Evolutionary conservation across 75 land plant genomes (phyloP), one percentile per base, ranked within the genome.

Genomic region (Azolla pinnata): DNA sequence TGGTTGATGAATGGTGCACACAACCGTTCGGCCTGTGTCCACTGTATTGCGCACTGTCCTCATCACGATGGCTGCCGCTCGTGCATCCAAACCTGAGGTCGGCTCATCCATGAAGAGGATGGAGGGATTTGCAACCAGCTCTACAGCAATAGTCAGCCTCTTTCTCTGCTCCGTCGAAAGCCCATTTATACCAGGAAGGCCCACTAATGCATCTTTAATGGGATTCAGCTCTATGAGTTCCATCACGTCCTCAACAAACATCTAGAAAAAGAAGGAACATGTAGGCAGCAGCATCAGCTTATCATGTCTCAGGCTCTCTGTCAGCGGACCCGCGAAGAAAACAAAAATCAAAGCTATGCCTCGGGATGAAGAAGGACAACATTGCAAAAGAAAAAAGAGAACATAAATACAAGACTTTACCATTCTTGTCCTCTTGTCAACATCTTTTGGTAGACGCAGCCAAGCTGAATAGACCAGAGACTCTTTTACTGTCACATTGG

Each of bases 71-170:
- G 84, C 84, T 30, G 84, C 84, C 10, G 84, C 84, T 34, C 84
- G 73, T 10, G 84, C 84, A 61, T 81, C 84, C 55, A 81, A 63
- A 8, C 84, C 84, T 1, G 84, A 69, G 0, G 84, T 81, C 2
- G 84, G 84, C 64, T 81, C 84, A 33, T 81, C 84, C 82, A 81
- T 78, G 56, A 81, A 81, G 8, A 81, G 78, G 24, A 81, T 81
- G 17, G 84, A 81, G 23, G 84, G 84, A 51, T 81, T 81, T 26
- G 84, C 76, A 19, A 81, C 84, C 0, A 81, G 65, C 46, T 81
- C 84, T 0, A 81, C 84, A 16, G 84, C 84, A 31, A 81, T 74
- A 5, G 84, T 81, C 25, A 81, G 56, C 26, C 84, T 52, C 64
- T 81, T 81, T 18, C 84, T 62, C 56, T 75, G 78, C 35, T 81